Base-by-base conservation (phyloP, 2,329 filamentous ascomycete species). In the Arachnomyces sp. region DNA sequence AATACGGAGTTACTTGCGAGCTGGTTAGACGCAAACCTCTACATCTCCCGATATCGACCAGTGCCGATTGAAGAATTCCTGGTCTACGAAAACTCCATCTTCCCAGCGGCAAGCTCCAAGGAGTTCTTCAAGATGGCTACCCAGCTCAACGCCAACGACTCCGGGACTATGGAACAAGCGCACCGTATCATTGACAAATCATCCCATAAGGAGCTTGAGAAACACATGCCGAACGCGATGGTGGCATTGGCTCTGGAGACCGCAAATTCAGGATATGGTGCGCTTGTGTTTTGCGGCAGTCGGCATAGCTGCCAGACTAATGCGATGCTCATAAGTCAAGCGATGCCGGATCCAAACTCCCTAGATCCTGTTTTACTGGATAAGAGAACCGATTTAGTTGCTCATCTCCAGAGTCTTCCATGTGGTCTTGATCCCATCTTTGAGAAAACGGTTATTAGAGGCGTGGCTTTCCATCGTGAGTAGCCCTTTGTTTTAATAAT, bases 21-120 rank as follows among this genome's bases (percentile, higher is more conserved):
- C 28, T 88, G 84, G 84, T 73, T 88, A 12, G 64, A 74, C 34
- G 82, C 78, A 1, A 80, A 81, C 50, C 82, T 76, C 36, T 87
- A 85, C 52, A 76, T 81, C 49, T 87, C 83, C 2, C 75, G 72
- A 39, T 88, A 86, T 55, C 73, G 78, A 2, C 83, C 84, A 1
- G 71, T 89, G n/a, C 82, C 83, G 0, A 78, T 89, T 15, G 74
- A 85, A 38, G 84, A 88, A 51, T 76, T 84, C 53, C 65, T 88
- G 1, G 82, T 87, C 3, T 82, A 79, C 54, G 80, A 86, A 34
- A 77, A 82, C 42, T 70, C 70, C 4, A 70, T 87, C 7, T 86
- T 84, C 50, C 71, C 74, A 3, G 75, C 77, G 14, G 71, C 72
- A 20, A 74, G 65, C n/a, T 77, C 76, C 7, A 73, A 68, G 36